A percentile compares a stretch with the other conserved stretches of the same genome.
These are phyloP conservation scores for Fusarium devonianum DNA, from an alignment of 2,329 filamentous ascomycete species.

Conservation along the genomic window DNA sequence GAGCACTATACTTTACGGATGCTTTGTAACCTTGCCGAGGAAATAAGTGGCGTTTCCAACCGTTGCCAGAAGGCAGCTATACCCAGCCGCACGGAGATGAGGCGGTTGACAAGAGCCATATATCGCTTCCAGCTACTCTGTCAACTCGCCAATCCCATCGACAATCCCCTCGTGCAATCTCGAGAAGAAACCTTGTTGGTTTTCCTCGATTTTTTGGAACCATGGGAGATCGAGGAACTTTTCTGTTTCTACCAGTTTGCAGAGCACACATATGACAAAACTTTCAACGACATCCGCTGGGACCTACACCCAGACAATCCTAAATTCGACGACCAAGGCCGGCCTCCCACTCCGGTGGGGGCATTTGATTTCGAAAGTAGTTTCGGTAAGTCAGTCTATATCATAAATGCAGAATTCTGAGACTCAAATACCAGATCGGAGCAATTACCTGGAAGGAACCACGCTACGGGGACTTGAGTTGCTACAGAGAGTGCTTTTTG, in stretches of 20 bases:
- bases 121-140: constrained; percentile 23
- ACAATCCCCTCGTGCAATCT: not conserved
- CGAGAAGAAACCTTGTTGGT: not conserved
- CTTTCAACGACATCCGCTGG: not conserved
- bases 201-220: not conserved
- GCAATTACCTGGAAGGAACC: not conserved
- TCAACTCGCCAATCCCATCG: not conserved
- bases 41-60: not conserved
- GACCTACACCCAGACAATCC: not conserved
- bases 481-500: not conserved
- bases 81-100: constrained; percentile 4
- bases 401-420: not conserved
- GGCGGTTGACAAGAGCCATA: constrained; percentile 13
- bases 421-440: not conserved
- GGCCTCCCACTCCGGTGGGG: not conserved
- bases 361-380: not conserved
- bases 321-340: not conserved
- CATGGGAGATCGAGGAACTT: not conserved
- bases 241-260: not conserved
- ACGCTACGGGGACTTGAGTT: not conserved
- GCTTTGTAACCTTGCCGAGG: not conserved
- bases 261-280: not conserved
- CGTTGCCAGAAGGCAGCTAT: not conserved
- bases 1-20: not conserved
- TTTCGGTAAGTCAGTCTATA: not conserved